Evolutionary conservation across 2,329 filamentous ascomycete species (phyloP).

Genomic region (Fusarium chaquense): DNA sequence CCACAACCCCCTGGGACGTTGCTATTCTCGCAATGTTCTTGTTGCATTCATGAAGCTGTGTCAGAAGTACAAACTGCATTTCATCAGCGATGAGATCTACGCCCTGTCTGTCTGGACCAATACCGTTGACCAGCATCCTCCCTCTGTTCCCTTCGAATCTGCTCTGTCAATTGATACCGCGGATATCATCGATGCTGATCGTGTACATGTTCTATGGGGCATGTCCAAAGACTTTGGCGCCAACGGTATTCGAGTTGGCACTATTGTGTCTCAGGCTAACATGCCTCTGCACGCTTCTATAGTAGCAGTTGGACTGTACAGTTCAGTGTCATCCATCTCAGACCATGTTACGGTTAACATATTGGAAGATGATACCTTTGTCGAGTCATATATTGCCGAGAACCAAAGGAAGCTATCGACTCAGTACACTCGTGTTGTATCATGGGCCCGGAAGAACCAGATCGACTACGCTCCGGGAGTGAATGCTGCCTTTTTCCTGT

Average conservation of each 20-base stretch:
- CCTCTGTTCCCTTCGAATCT: slow-evolving; percentile 58
- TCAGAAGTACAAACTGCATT: slow-evolving; percentile 60
- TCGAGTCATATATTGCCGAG: slow-evolving; percentile 57
- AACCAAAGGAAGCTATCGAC: slow-evolving; percentile 57
- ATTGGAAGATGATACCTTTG: slow-evolving; percentile 58
- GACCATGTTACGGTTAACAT: slow-evolving; percentile 57
- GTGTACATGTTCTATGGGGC: slow-evolving; percentile 65
- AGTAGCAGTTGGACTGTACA: slow-evolving; percentile 55
- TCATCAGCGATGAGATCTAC: slow-evolving; percentile 65
- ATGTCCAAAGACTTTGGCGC: slow-evolving; percentile 67
- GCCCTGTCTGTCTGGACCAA: slow-evolving; percentile 65
- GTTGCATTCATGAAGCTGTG: slow-evolving; percentile 61
- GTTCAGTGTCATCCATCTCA: slow-evolving; percentile 59
- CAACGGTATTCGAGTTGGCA: slow-evolving; percentile 66
- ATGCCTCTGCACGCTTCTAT: slow-evolving; percentile 54
- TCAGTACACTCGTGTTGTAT: slow-evolving; percentile 54
- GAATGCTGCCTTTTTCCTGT: slow-evolving; percentile 68
- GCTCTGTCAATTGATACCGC: slow-evolving; percentile 57
- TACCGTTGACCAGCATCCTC: slow-evolving; percentile 44
- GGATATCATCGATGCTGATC: slow-evolving; percentile 60
- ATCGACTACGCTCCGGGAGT: slow-evolving; percentile 60
- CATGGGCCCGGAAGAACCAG: slow-evolving; percentile 53
- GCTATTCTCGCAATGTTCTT: slow-evolving; percentile 57
- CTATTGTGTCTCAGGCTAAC: slow-evolving; percentile 62
- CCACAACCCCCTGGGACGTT: slow-evolving; percentile 65